Conservation (phyloP, 108 stramenopile genomes). For the Hondaea fermentalgiana region DNA sequence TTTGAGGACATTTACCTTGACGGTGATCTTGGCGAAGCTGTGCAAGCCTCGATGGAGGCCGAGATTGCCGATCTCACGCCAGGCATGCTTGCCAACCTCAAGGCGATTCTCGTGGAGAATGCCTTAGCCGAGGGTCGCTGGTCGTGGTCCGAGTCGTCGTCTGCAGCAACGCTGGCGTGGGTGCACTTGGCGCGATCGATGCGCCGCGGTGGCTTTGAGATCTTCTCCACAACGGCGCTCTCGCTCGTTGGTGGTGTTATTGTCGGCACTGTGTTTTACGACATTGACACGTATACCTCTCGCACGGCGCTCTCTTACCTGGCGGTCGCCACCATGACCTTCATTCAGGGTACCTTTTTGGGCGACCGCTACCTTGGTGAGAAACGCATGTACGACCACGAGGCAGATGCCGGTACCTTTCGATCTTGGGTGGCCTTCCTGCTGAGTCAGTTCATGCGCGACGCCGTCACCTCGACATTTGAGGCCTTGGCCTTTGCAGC, state of each 20-base stretch:
- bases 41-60: not conserved
- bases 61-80: not conserved
- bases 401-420: not conserved
- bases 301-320: not conserved
- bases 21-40: not conserved
- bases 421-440: not conserved
- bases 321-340: not conserved
- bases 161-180: not conserved
- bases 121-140: conserved; percentile 3
- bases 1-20: not conserved
- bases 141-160: not conserved
- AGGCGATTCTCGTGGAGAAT: not conserved
- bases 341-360: not conserved
- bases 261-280: not conserved
- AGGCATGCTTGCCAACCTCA: not conserved
- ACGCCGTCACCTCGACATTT: not conserved
- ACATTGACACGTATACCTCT: not conserved
- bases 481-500: not conserved
- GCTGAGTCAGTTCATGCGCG: not conserved
- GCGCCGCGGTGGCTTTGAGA: conserved; percentile 3
- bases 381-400: not conserved
- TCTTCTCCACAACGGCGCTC: not conserved
- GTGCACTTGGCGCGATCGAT: not conserved
- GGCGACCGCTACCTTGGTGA: conserved; percentile 7
- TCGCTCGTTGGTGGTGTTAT: not conserved